Evolutionary conservation across 2,329 filamentous ascomycete genomes (phyloP).

Genomic region (Xylaria sp.): DNA sequence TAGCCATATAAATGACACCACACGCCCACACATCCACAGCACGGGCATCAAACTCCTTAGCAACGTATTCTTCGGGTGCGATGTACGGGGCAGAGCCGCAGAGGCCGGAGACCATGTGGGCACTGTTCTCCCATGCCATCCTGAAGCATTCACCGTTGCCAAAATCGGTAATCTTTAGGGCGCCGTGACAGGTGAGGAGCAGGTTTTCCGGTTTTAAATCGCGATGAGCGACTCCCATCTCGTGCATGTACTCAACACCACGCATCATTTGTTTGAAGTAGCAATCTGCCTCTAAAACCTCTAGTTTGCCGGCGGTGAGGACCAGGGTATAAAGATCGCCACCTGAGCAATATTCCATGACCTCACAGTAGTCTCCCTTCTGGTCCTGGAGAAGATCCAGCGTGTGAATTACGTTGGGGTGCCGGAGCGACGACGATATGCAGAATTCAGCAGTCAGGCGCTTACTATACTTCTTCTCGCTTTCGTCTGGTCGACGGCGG

Average conservation of each 20-base stretch:
- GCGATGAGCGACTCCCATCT: slow-evolving; percentile 98
- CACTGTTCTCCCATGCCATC: slow-evolving; percentile 99
- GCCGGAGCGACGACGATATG: slow-evolving; percentile 94
- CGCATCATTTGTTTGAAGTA: slow-evolving; percentile 99
- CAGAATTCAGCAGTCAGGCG: slow-evolving; percentile 97
- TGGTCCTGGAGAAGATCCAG: slow-evolving; percentile 94
- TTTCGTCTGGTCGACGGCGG: slow-evolving; percentile 91
- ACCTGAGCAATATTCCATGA: slow-evolving; percentile 99
- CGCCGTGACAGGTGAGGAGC: slow-evolving; percentile 89
- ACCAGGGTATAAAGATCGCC: slow-evolving; percentile 96
- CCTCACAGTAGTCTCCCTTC: slow-evolving; percentile 97
- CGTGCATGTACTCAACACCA: slow-evolving; percentile 98
- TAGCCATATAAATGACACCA: slow-evolving; percentile 99
- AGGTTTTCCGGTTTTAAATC: slow-evolving; percentile 98
- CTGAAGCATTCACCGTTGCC: slow-evolving; percentile 99
- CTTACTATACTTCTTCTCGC: slow-evolving; percentile 97
- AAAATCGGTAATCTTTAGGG: slow-evolving; percentile 97
- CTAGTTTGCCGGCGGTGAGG: slow-evolving; percentile 88
- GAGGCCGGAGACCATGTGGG: slow-evolving; percentile 96
- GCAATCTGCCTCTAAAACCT: slow-evolving; percentile 93
- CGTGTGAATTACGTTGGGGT: slow-evolving; percentile 98
- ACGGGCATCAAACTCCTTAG: slow-evolving; percentile 94
- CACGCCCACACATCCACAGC: slow-evolving; percentile 99
- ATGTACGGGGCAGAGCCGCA: slow-evolving; percentile 98
- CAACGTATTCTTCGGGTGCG: slow-evolving; percentile 93